Evolutionary conservation across 1,139 yeast genomes (phyloP).

Genomic region (Wickerhamomyces sp.): DNA sequence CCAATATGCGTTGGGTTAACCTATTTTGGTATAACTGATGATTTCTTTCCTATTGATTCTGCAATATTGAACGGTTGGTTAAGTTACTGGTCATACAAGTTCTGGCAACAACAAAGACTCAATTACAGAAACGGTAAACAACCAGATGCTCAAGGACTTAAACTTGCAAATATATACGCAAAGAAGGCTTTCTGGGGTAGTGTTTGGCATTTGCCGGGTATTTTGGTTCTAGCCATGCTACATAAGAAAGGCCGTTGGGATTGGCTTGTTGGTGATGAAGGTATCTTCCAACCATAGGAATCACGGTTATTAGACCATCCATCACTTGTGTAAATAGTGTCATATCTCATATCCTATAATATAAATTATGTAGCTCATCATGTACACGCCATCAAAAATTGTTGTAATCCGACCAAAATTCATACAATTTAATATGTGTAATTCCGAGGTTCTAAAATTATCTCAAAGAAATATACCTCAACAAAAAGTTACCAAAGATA

Average conservation of each 20-base stretch:
- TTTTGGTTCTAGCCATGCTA: slow-evolving; percentile 83
- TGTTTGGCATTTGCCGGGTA: slow-evolving; percentile 90
- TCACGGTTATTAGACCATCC: not conserved
- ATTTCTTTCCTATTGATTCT: slow-evolving; percentile 75
- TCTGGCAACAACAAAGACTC: slow-evolving; percentile 72
- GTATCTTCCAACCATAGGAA: slow-evolving; percentile 1
- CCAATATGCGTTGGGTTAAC: slow-evolving; percentile 85
- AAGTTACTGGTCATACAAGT: slow-evolving; percentile 70
- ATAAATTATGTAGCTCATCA: too few species aligned
- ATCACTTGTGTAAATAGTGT: not conserved
- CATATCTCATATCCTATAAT: not conserved
- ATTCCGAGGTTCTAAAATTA: too few species aligned
- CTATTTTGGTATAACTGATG: slow-evolving; percentile 78
- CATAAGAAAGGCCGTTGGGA: slow-evolving; percentile 98
- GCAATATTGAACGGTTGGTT: slow-evolving; percentile 83
- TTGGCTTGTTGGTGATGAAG: slow-evolving; percentile 40
- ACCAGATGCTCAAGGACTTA: slow-evolving; percentile 52
- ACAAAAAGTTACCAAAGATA: not conserved
- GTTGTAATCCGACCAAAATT: too few species aligned
- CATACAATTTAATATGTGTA: too few species aligned
- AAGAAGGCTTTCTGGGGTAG: slow-evolving; percentile 91
- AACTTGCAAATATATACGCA: slow-evolving; percentile 62
- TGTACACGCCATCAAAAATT: too few species aligned
- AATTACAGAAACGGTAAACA: slow-evolving; percentile 41
- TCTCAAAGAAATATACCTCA: too few species aligned